A percentile compares a stretch with the other conserved stretches of the same genome.
Evolutionary conservation across 495 filamentous ascomycete species (phyloP).

Genomic region (Pseudotulostoma volvatum): DNA sequence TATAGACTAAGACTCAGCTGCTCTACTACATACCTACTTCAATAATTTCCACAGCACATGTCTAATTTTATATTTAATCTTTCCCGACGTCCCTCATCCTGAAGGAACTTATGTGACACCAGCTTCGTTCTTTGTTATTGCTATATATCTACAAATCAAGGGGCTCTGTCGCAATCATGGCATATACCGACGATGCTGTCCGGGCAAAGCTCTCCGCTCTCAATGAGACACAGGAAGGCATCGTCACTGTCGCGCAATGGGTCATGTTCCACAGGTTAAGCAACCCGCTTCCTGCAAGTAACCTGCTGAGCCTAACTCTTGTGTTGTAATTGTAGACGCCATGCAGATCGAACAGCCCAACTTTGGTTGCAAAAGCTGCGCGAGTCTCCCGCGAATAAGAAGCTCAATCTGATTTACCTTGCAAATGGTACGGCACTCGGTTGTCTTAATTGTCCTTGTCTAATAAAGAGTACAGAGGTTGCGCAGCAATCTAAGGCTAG

Average conservation of each 20-base stretch:
- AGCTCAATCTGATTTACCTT: conserved; percentile 83
- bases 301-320: conserved; percentile 1
- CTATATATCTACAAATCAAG: conserved; percentile 1
- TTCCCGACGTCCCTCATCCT: too few relatives aligned
- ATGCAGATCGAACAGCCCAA: conserved; percentile 74
- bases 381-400: conserved; percentile 66
- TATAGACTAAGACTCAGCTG: too few relatives aligned
- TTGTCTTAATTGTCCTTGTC: conserved; percentile 1
- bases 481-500: conserved; percentile 86
- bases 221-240: conserved; percentile 92
- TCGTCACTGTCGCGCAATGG: conserved; percentile 93
- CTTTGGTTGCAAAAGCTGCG: conserved; percentile 81
- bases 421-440: conserved; percentile 55
- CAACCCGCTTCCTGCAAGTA: conserved; percentile 4
- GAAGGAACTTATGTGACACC: not conserved
- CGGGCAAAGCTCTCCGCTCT: conserved; percentile 84
- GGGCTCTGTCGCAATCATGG: conserved; percentile 36
- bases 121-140: not conserved
- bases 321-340: conserved; percentile 40
- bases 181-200: conserved; percentile 87
- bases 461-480: conserved; percentile 48
- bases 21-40: too few relatives aligned
- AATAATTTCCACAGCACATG: too few relatives aligned
- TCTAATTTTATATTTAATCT: too few relatives aligned
- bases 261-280: conserved; percentile 93